Conservation (phyloP, 148 eudicot genomes). For the Cornus suecica region DNA sequence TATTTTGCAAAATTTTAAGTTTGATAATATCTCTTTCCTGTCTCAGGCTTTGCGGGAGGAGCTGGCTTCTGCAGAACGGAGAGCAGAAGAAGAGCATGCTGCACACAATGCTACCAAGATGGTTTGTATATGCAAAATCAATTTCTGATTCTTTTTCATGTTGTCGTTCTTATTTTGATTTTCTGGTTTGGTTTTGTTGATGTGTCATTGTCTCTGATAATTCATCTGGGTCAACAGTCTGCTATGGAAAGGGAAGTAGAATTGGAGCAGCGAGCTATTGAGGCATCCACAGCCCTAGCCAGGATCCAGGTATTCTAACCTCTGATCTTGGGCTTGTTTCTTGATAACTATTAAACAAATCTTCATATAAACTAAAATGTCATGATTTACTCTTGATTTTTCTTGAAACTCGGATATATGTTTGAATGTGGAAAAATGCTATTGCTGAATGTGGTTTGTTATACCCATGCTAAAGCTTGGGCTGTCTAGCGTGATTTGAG, state of each 20-base stretch:
- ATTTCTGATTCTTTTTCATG: not conserved
- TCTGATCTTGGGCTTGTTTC: conserved; percentile 12
- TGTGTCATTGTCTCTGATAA: not conserved
- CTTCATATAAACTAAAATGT: not conserved
- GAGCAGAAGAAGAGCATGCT: conserved; percentile 93
- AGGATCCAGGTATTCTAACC: conserved; percentile 67
- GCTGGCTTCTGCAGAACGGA: conserved; percentile 80
- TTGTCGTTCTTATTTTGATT: not conserved
- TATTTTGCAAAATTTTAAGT: not conserved
- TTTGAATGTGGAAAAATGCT: too few species aligned
- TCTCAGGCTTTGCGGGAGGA: conserved; percentile 89
- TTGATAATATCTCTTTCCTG: not conserved
- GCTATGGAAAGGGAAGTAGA: conserved; percentile 98
- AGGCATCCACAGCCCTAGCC: conserved; percentile 89
- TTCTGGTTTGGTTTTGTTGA: not conserved
- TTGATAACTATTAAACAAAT: too few species aligned
- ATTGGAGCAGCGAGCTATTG: conserved; percentile 90
- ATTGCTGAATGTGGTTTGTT: too few species aligned
- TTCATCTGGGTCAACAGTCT: conserved; percentile 49
- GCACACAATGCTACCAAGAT: conserved; percentile 92
- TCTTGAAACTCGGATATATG: not conserved
- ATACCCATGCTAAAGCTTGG: not conserved
- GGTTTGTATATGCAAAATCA: conserved; percentile 33
- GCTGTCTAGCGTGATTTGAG: too few species aligned
- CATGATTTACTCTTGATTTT: not conserved